A percentile compares a stretch with the other conserved stretches of the same genome.
Conservation (phyloP, 2,329 filamentous ascomycete genomes). For the Cryoendolithus antarcticus region DNA sequence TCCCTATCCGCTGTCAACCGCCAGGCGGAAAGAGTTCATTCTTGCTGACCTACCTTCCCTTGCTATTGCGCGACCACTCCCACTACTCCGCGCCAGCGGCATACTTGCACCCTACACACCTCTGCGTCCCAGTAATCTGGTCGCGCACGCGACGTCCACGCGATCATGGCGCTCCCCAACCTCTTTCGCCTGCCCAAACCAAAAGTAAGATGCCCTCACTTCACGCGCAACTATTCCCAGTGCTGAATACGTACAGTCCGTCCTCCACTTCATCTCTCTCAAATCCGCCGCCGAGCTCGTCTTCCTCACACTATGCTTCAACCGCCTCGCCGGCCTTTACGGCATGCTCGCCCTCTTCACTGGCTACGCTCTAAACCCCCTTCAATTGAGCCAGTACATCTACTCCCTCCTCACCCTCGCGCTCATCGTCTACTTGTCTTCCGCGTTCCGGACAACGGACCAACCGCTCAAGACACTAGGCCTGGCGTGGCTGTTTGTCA, state of each 20-base stretch:
- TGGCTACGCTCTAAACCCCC: slow-evolving; percentile 66
- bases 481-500: slow-evolving; percentile 72
- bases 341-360: slow-evolving; percentile 81
- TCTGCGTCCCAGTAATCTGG: too few relatives aligned
- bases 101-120: too few relatives aligned
- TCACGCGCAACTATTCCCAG: too few relatives aligned
- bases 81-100: too few relatives aligned
- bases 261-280: slow-evolving; percentile 75
- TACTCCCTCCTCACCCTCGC: slow-evolving; percentile 66
- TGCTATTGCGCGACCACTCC: too few relatives aligned
- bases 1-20: too few relatives aligned
- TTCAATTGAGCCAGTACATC: slow-evolving; percentile 84
- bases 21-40: too few relatives aligned
- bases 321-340: slow-evolving; percentile 85
- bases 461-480: slow-evolving; percentile 67
- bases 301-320: slow-evolving; percentile 69
- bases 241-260: slow-evolving; percentile 44
- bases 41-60: too few relatives aligned
- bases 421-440: slow-evolving; percentile 57
- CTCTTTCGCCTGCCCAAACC: slow-evolving; percentile 10
- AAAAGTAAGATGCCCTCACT: slow-evolving; percentile 3
- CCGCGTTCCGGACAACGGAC: slow-evolving; percentile 61
- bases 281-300: slow-evolving; percentile 80
- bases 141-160: too few relatives aligned
- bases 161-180: slow-evolving; percentile 8